phyloP scores from a whole-genome alignment of 805 yeast genomes.

The Cyberlindnera mycetangii region DNA sequence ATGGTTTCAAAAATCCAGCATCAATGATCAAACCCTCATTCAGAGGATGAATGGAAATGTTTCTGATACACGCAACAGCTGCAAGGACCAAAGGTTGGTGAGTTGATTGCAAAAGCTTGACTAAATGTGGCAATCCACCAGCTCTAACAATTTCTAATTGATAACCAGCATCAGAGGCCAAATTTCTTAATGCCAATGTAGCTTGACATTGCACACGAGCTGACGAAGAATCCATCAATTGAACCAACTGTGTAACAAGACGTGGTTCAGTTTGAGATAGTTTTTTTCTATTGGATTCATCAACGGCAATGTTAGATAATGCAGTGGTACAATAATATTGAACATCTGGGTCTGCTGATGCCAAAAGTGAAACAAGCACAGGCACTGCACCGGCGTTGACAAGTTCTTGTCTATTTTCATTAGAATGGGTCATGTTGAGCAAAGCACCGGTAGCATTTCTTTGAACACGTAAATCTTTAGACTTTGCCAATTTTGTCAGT shows the following conservation, averaged over 20 bases:
- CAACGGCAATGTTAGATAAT: slow-evolving; percentile 94
- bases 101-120: slow-evolving; percentile 81
- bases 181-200: slow-evolving; percentile 89
- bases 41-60: slow-evolving; percentile 93
- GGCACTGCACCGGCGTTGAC: slow-evolving; percentile 99
- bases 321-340: slow-evolving; percentile 99
- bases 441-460: slow-evolving; percentile 98
- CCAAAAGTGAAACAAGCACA: slow-evolving; percentile 80
- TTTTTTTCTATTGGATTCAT: slow-evolving; percentile 83
- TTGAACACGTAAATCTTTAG: slow-evolving; percentile 93
- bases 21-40: slow-evolving; percentile 95
- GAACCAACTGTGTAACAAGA: slow-evolving; percentile 81
- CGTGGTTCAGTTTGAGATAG: slow-evolving; percentile 91
- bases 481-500: slow-evolving; percentile 88
- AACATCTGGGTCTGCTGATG: slow-evolving; percentile 90
- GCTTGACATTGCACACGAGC: slow-evolving; percentile 99
- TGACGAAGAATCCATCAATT: slow-evolving; percentile 87
- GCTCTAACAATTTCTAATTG: slow-evolving; percentile 95
- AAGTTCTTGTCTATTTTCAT: slow-evolving; percentile 92
- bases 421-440: slow-evolving; percentile 96
- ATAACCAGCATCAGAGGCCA: slow-evolving; percentile 94
- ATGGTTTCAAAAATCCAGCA: slow-evolving; percentile 92
- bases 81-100: slow-evolving; percentile 93
- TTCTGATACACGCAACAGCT: slow-evolving; percentile 97
- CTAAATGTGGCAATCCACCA: slow-evolving; percentile 92